Evolutionary conservation across 495 filamentous ascomycete species (phyloP).

Genomic region (Apodospora peruviana): DNA sequence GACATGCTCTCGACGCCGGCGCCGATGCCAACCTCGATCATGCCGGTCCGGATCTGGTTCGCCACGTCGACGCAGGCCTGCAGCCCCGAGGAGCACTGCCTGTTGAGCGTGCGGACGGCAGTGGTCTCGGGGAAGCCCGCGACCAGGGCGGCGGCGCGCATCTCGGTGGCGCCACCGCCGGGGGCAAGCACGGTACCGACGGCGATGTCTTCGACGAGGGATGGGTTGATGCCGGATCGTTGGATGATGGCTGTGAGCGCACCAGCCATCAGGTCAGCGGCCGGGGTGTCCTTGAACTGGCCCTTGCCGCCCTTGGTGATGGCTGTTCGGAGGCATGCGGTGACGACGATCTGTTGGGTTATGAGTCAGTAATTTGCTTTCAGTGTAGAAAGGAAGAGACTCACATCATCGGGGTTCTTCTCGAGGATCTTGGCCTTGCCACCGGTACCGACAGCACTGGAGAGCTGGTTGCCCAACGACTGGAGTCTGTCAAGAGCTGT

Average conservation of each 20-base stretch:
- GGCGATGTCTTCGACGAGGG: conserved; percentile 81
- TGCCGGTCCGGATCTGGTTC: conserved; percentile 78
- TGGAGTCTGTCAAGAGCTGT: conserved; percentile 41
- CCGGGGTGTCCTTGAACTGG: conserved; percentile 88
- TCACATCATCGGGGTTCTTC: conserved; percentile 47
- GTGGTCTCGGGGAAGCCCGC: conserved; percentile 84
- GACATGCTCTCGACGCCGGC: conserved; percentile 98
- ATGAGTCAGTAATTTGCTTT: conserved; percentile 8
- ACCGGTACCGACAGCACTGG: conserved; percentile 26
- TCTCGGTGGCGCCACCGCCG: conserved; percentile 93
- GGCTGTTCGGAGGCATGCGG: conserved; percentile 84
- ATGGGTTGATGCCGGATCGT: conserved; percentile 80
- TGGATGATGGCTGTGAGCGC: conserved; percentile 74
- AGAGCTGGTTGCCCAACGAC: conserved; percentile 42
- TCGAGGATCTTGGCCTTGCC: conserved; percentile 42
- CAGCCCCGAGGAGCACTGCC: conserved; percentile 85
- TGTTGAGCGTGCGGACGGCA: conserved; percentile 78
- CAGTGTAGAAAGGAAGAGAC: conserved; percentile 7
- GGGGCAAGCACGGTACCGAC: conserved; percentile 90
- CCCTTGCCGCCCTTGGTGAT: conserved; percentile 92
- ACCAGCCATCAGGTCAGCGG: conserved; percentile 79
- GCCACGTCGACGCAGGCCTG: conserved; percentile 91
- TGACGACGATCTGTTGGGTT: conserved; percentile 68
- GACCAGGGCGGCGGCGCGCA: conserved; percentile 84
- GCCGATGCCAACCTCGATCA: conserved; percentile 94